Conservation (phyloP, 2,329 filamentous ascomycete species). For the Stemphylium beticola region DNA sequence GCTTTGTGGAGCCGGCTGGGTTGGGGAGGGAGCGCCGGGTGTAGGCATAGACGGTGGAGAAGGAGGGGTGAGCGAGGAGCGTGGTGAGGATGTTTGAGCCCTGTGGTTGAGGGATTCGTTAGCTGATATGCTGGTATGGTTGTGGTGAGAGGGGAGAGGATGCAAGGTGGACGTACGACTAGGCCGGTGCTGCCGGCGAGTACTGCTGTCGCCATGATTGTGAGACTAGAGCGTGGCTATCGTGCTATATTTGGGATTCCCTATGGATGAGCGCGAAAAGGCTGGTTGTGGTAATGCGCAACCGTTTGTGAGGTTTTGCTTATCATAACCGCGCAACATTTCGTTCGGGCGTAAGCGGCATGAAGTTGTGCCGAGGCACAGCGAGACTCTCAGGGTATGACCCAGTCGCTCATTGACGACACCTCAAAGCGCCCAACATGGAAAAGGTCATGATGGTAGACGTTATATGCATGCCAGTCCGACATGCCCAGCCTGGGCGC, state of each 20-base stretch:
- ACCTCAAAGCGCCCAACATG: background rate
- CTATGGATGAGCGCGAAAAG: background rate
- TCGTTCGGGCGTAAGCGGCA: background rate
- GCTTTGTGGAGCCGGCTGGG: slow-evolving; percentile 60
- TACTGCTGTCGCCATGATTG: slow-evolving; percentile 56
- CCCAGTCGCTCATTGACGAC: background rate
- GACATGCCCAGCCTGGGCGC: background rate
- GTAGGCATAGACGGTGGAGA: slow-evolving; percentile 66
- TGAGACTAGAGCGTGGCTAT: no score
- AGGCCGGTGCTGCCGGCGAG: slow-evolving; percentile 72
- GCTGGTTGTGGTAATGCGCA: background rate
- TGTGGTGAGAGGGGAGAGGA: no score
- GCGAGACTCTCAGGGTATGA: no score
- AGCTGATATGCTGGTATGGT: background rate
- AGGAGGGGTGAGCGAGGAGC: slow-evolving; percentile 62
- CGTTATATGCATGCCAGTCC: no score
- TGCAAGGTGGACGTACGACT: slow-evolving; percentile 48
- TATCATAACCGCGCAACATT: background rate
- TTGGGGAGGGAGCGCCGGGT: slow-evolving; percentile 67
- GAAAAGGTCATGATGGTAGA: background rate
- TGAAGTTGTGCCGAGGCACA: background rate
- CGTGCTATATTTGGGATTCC: background rate
- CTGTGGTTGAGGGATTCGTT: slow-evolving; percentile 41
- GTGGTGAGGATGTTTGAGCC: slow-evolving; percentile 75
- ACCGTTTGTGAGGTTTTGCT: background rate